Evolutionary conservation across 805 yeast species (phyloP).

Genomic region (Lipomyces sp.): DNA sequence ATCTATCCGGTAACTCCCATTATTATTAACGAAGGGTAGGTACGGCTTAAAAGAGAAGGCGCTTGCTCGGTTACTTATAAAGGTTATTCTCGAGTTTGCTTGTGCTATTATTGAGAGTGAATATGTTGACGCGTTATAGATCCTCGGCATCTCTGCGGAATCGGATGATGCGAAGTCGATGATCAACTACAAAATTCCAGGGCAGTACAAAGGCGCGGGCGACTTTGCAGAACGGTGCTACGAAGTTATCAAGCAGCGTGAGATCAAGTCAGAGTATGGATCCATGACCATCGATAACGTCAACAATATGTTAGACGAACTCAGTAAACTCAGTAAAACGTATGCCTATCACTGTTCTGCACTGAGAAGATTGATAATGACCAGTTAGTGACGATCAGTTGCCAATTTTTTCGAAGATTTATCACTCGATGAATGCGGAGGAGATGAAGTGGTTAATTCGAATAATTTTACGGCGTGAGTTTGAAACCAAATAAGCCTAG

Average conservation of each 20-base stretch:
- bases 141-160: constrained; percentile 62
- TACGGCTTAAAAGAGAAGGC: constrained; percentile 69
- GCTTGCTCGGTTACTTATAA: constrained; percentile 56
- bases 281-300: constrained; percentile 55
- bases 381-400: constrained; percentile 47
- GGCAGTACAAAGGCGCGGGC: constrained; percentile 49
- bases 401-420: constrained; percentile 54
- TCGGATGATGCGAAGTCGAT: constrained; percentile 63
- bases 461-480: constrained; percentile 62
- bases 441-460: constrained; percentile 74
- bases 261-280: constrained; percentile 49
- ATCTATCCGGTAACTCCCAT: not conserved
- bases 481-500: constrained; percentile 13
- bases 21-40: not conserved
- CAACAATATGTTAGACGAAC: constrained; percentile 53
- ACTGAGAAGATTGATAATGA: not conserved
- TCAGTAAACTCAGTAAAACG: constrained; percentile 46
- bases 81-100: constrained; percentile 22
- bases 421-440: constrained; percentile 58
- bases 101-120: not conserved
- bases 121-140: constrained; percentile 46
- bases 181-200: constrained; percentile 52
- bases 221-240: constrained; percentile 56
- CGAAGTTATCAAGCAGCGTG: constrained; percentile 56
- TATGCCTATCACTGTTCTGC: constrained; percentile 3